Evolutionary conservation across 805 yeast genomes (phyloP).

Genomic region (Phaffomyces opuntiae): DNA sequence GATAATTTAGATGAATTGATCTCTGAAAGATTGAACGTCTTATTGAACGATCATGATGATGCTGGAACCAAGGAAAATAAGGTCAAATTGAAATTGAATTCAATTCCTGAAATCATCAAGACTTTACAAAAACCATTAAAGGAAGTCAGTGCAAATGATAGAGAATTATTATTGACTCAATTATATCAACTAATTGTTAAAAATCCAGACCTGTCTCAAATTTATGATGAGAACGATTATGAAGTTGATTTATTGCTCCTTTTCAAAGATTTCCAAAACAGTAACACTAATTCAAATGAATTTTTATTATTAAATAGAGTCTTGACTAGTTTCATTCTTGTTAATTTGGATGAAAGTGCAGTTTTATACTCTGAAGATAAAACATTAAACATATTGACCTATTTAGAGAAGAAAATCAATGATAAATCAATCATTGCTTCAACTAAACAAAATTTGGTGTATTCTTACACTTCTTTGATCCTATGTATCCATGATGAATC

Average conservation of each 20-base stretch:
- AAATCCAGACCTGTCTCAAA: conserved; percentile 10
- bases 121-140: conserved; percentile 14
- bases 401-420: conserved; percentile 15
- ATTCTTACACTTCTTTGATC: conserved; percentile 18
- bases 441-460: conserved; percentile 15
- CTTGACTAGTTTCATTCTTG: conserved; percentile 17
- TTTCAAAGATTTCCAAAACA: conserved; percentile 13
- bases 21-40: conserved; percentile 15
- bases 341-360: conserved; percentile 19
- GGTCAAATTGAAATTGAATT: conserved; percentile 15
- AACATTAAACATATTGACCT: conserved; percentile 10
- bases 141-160: conserved; percentile 19
- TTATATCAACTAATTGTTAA: conserved; percentile 18
- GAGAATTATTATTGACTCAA: conserved; percentile 21
- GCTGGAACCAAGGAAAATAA: conserved; percentile 1
- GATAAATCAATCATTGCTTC: conserved; percentile 11
- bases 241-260: conserved; percentile 14
- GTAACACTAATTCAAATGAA: conserved; percentile 13
- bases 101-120: conserved; percentile 16
- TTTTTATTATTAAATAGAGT: conserved; percentile 10
- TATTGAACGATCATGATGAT: conserved; percentile 10
- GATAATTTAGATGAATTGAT: conserved; percentile 22
- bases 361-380: conserved; percentile 13
- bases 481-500: conserved; percentile 20
- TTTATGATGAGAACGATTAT: conserved; percentile 11